Conservation (phyloP, 345 rosid species). For the Ceriops zippeliana region DNA sequence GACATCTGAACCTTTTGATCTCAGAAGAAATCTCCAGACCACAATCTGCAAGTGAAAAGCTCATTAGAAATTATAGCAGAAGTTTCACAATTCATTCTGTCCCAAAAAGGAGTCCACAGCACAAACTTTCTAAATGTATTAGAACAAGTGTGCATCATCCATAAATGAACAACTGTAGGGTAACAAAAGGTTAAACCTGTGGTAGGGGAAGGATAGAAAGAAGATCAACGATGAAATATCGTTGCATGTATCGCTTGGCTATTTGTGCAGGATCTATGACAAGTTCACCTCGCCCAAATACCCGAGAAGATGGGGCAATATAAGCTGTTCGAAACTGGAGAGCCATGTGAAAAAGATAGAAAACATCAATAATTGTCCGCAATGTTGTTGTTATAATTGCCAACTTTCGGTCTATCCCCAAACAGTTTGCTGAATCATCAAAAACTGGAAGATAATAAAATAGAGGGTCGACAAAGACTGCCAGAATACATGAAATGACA, state of each 20-base stretch:
- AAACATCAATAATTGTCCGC: conserved; percentile 67
- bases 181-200: conserved; percentile 46
- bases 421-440: conserved; percentile 42
- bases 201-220: conserved; percentile 90
- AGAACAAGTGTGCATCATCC: background rate
- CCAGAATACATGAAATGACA: conserved; percentile 73
- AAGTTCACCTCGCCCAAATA: conserved; percentile 96
- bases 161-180: too few species aligned
- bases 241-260: conserved; percentile 76
- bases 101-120: background rate
- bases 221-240: conserved; percentile 76
- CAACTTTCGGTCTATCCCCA: conserved; percentile 65
- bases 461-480: conserved; percentile 83
- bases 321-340: conserved; percentile 95
- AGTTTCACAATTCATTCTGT: background rate
- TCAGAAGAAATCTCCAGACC: conserved; percentile 76
- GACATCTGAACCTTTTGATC: conserved; percentile 70
- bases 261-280: conserved; percentile 85
- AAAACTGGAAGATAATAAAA: conserved; percentile 92
- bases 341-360: conserved; percentile 86
- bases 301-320: conserved; percentile 94
- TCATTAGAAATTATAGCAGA: conserved; percentile 10
- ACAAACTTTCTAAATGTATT: background rate
- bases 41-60: conserved; percentile 52
- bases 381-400: conserved; percentile 75